These are phyloP conservation scores for Achaetomiella virescens DNA, from an alignment of 495 filamentous ascomycete species.

Conservation along the genomic window DNA sequence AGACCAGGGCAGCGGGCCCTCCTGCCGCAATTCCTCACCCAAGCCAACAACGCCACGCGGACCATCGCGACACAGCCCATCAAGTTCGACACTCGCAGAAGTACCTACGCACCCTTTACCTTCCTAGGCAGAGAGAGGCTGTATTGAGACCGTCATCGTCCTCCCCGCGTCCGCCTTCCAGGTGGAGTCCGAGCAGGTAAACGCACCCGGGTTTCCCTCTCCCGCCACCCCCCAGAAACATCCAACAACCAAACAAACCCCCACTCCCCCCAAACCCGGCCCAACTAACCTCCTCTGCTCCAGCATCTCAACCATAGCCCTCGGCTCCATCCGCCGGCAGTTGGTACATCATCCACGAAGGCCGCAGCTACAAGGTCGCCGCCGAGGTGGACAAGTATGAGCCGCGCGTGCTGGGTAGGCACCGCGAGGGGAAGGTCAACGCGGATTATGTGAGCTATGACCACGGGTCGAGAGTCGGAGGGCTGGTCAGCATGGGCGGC, in stretches of 20 bases:
- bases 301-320: not conserved
- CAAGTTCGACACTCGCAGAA: not conserved
- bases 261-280: not conserved
- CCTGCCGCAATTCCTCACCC: not conserved
- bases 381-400: conserved; percentile 1
- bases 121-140: not conserved
- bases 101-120: not conserved
- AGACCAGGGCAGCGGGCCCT: not conserved
- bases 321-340: not conserved
- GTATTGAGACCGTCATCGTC: not conserved
- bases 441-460: conserved; percentile 4
- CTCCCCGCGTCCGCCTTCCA: not conserved
- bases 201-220: not conserved
- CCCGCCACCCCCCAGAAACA: no score
- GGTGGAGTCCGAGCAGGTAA: not conserved
- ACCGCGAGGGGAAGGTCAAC: conserved; percentile 1
- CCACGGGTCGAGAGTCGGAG: not conserved
- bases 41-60: not conserved
- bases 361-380: conserved; percentile 1
- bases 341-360: conserved; percentile 4
- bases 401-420: not conserved
- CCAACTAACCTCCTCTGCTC: not conserved
- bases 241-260: not conserved
- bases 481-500: not conserved
- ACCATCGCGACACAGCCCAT: not conserved